Evolutionary conservation across 2,329 filamentous ascomycete genomes (phyloP), one percentile per base, ranked within the genome.

Genomic region (Triangularia verruculosa): DNA sequence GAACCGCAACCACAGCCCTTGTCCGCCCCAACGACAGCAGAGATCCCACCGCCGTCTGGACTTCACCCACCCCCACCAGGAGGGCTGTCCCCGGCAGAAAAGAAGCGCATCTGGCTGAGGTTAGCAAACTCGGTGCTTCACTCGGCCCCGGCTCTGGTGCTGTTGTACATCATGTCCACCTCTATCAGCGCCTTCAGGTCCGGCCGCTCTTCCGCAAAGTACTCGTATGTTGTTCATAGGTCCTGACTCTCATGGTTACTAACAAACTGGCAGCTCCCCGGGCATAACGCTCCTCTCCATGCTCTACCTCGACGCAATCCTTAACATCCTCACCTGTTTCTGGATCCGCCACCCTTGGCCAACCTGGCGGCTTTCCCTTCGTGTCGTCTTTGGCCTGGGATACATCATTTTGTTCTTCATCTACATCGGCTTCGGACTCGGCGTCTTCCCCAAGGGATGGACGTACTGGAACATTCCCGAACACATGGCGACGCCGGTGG

Each of bases 351-450:
- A 64, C 39, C 69, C 70, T 8, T 76, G 75, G 72, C 69, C 72
- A 7, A 70, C 69, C 28, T 74, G 74, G 70, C 70, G 72, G n/a
- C 67, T 78, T 3, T 32, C 73, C 6, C 57, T 73, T 11, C 74
- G 77, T 25, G 66, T 73, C 4, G 15, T 72, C 22, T 69, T 74
- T 24, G 76, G 76, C 4, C 60, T 73, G 15, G 70, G 70, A 17
- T 76, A 78, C 55, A 64, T 79, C n/a, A 70, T 72, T 17, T 61
- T 77, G 27, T 75, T 79, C 57, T 64, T 76, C 55, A 70, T 73
- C n/a, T 78, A 76, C 54, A 65, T 77, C 20, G 73, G 69, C 11
- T 59, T 73, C 32, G 71, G 75, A n/a, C 67, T 70, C n/a, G 25
- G n/a, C 20, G 75, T 76, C 24, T 79, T 79, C 53, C 76, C 76